Conservation (phyloP, 345 rosid species). For the Hibiscus syriacus region DNA sequence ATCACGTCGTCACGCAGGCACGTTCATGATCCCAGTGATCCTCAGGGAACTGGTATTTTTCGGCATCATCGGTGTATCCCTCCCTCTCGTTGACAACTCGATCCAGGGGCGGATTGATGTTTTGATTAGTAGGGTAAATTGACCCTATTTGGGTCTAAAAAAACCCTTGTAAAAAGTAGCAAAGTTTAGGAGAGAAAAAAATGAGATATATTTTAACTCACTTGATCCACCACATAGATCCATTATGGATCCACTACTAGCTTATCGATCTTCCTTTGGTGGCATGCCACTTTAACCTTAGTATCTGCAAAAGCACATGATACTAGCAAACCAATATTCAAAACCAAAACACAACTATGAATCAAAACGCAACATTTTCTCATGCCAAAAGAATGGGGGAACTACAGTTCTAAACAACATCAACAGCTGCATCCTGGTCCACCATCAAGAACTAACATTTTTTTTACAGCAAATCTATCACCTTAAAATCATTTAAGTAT, state of each 20-base stretch:
- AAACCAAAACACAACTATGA: background rate
- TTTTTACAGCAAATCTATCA: background rate
- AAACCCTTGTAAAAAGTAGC: no score
- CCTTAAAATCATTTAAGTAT: no score
- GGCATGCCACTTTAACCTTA: slow-evolving; percentile 65
- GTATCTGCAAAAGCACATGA: slow-evolving; percentile 37
- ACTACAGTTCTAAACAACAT: background rate
- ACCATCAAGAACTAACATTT: background rate
- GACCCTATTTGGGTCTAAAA: no score
- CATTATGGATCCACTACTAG: no score
- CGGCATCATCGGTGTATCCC: slow-evolving; percentile 51
- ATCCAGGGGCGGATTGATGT: no score
- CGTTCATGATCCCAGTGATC: slow-evolving; percentile 59
- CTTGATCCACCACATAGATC: no score
- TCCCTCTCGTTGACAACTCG: slow-evolving; percentile 45
- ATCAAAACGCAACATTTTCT: background rate
- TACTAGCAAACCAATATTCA: background rate
- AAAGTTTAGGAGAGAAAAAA: no score
- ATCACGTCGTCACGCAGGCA: background rate
- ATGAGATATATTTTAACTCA: no score
- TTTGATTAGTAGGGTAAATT: no score
- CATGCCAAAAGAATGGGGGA: background rate
- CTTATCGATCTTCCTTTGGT: slow-evolving; percentile 42
- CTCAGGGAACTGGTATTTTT: slow-evolving; percentile 53
- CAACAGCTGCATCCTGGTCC: background rate